These are phyloP conservation scores for Podila minutissima DNA, from an alignment of 192 early-diverging fungal species.

Conservation along the genomic window DNA sequence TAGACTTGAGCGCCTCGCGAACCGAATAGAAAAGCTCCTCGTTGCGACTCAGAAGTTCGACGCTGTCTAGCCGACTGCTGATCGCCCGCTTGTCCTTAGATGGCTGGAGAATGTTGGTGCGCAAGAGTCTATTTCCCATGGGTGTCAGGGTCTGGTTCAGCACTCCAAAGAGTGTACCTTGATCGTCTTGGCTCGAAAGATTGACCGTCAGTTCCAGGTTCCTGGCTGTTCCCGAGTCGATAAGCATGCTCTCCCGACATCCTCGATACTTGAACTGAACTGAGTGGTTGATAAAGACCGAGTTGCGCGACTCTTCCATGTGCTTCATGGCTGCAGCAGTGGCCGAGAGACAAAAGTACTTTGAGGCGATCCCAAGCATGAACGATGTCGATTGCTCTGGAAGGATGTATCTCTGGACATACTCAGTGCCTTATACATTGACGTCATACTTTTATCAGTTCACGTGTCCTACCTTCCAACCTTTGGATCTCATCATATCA, in stretches of 20 bases:
- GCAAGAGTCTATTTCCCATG: slow-evolving; percentile 79
- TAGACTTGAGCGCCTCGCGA: slow-evolving; percentile 51
- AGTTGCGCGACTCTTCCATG: slow-evolving; percentile 60
- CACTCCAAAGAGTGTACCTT: slow-evolving; percentile 66
- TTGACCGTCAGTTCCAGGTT: slow-evolving; percentile 72
- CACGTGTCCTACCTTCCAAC: slow-evolving; percentile 12
- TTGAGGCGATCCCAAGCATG: slow-evolving; percentile 55
- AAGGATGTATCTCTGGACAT: slow-evolving; percentile 56
- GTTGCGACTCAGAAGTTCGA: slow-evolving; percentile 60
- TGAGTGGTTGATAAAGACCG: slow-evolving; percentile 60
- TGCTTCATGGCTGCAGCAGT: slow-evolving; percentile 63
- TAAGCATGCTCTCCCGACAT: slow-evolving; percentile 58
- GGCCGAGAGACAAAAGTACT: slow-evolving; percentile 70
- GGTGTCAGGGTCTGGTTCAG: slow-evolving; percentile 69
- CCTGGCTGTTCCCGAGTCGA: slow-evolving; percentile 66
- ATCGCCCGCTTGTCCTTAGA: slow-evolving; percentile 60
- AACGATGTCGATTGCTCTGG: slow-evolving; percentile 56
- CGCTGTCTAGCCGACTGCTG: slow-evolving; percentile 65
- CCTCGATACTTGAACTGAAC: slow-evolving; percentile 68
- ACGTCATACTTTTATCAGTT: background rate
- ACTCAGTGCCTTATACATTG: slow-evolving; percentile 33
- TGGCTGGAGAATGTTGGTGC: slow-evolving; percentile 84
- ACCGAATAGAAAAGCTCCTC: slow-evolving; percentile 63
- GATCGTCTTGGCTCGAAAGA: slow-evolving; percentile 54
- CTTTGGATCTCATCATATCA: no score